A percentile compares a stretch with the other conserved stretches of the same genome.
Evolutionary conservation across 129 eudicot genomes (phyloP).

Genomic region (Calendula officinalis): DNA sequence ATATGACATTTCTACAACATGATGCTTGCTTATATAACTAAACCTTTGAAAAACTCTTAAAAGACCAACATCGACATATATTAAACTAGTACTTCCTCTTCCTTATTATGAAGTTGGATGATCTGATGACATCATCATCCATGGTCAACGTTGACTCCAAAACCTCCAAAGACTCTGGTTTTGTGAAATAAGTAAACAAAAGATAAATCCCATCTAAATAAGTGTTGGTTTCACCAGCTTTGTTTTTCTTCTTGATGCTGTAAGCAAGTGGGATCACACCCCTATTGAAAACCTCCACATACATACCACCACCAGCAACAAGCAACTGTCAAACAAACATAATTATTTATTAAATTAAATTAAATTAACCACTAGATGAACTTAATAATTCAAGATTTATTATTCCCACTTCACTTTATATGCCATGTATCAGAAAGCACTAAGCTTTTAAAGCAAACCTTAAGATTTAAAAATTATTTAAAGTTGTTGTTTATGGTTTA

Average conservation of each 20-base stretch:
- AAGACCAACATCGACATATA: conserved; percentile 18
- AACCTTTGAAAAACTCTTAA: conserved; percentile 22
- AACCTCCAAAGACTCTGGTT: conserved; percentile 63
- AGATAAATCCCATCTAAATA: conserved; percentile 88
- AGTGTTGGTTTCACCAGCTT: conserved; percentile 87
- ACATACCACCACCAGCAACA: conserved; percentile 97
- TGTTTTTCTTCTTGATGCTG: conserved; percentile 78
- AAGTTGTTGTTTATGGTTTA: conserved; percentile 23
- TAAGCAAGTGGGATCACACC: conserved; percentile 87
- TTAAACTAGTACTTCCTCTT: conserved; percentile 64
- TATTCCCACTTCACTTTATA: conserved; percentile 32
- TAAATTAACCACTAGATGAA: conserved; percentile 26
- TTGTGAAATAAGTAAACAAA: conserved; percentile 85
- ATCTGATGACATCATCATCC: conserved; percentile 77
- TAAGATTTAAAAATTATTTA: not conserved
- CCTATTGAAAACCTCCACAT: conserved; percentile 86
- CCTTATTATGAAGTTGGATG: conserved; percentile 59
- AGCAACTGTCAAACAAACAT: conserved; percentile 63
- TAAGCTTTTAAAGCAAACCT: conserved; percentile 15
- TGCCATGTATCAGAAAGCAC: conserved; percentile 39
- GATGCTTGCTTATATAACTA: conserved; percentile 20
- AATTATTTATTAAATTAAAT: not conserved
- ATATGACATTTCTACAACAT: conserved; percentile 35
- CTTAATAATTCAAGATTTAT: conserved; percentile 28
- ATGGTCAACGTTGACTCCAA: conserved; percentile 44